Conservation (phyloP, 2,329 filamentous ascomycete species). For the Colletotrichum tanaceti region DNA sequence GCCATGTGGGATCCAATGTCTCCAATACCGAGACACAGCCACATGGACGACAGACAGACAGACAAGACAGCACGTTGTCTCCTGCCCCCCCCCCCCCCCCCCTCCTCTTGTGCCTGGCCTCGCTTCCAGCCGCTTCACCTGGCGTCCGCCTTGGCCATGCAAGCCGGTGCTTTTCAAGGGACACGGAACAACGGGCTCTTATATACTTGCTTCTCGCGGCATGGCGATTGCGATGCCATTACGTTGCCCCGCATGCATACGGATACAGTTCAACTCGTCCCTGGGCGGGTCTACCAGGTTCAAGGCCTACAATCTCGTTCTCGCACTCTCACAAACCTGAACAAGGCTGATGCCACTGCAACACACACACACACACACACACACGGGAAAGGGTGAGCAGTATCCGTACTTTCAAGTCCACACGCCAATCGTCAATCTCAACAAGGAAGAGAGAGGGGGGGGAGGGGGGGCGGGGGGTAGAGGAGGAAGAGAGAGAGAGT, state of each 20-base stretch:
- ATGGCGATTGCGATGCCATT: not conserved
- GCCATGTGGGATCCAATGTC: constrained; percentile 5
- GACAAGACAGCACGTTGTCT: not conserved
- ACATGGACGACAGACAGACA: not conserved
- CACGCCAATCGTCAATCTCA: constrained; percentile 1
- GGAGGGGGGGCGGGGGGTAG: no score
- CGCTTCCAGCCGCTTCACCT: not conserved
- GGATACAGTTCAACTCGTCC: not conserved
- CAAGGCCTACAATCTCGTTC: constrained; percentile 4
- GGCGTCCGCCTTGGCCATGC: no score
- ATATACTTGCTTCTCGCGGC: no score
- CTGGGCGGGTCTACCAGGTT: not conserved
- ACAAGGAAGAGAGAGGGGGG: not conserved
- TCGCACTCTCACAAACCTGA: constrained; percentile 1
- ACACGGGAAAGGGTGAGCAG: no score
- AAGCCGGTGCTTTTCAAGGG: no score
- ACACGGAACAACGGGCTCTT: no score
- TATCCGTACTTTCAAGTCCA: no score
- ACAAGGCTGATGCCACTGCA: not conserved
- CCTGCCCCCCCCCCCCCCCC: not conserved
- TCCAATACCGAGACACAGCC: not conserved
- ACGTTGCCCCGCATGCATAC: not conserved
- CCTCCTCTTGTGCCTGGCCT: not conserved
- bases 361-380: constrained; percentile 8
- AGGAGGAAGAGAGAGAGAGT: not conserved